A percentile compares a stretch with the other conserved stretches of the same genome.
Evolutionary conservation across 345 rosid species (phyloP).

Genomic region (Boechera retrofracta): DNA sequence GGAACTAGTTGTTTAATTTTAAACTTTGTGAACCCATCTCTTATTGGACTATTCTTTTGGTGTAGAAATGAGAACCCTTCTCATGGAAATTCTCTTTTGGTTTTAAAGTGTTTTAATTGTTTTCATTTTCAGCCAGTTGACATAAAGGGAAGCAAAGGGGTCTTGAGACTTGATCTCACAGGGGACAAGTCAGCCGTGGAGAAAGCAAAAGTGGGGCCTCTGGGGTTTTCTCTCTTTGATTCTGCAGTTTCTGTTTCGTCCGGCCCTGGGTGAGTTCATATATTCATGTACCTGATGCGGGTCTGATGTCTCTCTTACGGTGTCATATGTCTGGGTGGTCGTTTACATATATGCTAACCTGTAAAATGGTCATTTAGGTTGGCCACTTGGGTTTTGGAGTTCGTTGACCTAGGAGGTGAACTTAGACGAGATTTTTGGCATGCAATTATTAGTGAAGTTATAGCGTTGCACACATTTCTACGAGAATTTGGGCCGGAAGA

Average conservation of each 20-base stretch:
- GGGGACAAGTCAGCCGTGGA: conserved; percentile 57
- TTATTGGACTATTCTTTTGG: background rate
- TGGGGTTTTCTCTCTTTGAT: conserved; percentile 78
- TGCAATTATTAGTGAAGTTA: conserved; percentile 81
- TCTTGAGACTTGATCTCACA: conserved; percentile 73
- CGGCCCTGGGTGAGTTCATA: conserved; percentile 65
- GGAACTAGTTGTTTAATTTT: conserved; percentile 16
- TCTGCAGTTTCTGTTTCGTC: conserved; percentile 84
- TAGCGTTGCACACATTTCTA: conserved; percentile 78
- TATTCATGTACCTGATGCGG: conserved; percentile 27
- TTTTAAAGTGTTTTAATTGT: conserved; percentile 13
- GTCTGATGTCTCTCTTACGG: background rate
- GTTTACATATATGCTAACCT: conserved; percentile 21
- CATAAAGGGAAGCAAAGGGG: conserved; percentile 59
- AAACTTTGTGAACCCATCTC: background rate
- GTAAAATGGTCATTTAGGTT: conserved; percentile 55
- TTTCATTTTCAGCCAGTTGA: conserved; percentile 64
- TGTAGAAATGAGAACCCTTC: conserved; percentile 21
- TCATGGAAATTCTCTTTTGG: conserved; percentile 10
- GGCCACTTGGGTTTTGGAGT: conserved; percentile 85
- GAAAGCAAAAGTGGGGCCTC: conserved; percentile 94
- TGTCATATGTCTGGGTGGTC: conserved; percentile 10
- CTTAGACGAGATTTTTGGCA: conserved; percentile 94
- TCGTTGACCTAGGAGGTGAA: conserved; percentile 97
- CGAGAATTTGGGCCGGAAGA: conserved; percentile 77